Percentiles rank a stretch among this genome's conserved stretches.
Evolutionary conservation across 192 early-diverging fungal species (phyloP).

Genomic region (Rhizophagus sp.): DNA sequence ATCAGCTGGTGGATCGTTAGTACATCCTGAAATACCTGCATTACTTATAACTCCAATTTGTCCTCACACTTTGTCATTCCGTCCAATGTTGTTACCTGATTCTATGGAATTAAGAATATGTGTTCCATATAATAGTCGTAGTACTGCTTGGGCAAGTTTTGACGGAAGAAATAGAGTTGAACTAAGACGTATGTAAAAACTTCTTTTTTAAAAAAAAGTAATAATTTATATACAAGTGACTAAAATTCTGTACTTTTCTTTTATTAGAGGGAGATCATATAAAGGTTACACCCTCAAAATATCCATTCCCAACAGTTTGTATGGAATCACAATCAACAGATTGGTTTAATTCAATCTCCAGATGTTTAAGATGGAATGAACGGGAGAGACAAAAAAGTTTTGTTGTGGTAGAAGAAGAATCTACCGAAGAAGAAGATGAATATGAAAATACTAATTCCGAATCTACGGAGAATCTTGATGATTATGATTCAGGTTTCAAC

Average conservation of each 20-base stretch:
- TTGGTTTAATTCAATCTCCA: constrained; percentile 87
- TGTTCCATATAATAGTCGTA: constrained; percentile 80
- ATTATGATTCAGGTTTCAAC: neutral
- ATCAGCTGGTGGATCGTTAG: constrained; percentile 93
- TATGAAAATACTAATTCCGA: neutral
- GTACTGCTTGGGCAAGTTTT: constrained; percentile 92
- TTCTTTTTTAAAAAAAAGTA: neutral
- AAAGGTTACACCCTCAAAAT: constrained; percentile 80
- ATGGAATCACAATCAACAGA: constrained; percentile 70
- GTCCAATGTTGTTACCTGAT: constrained; percentile 96
- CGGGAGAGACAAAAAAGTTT: constrained; percentile 87
- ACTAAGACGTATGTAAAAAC: constrained; percentile 58
- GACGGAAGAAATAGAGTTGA: constrained; percentile 94
- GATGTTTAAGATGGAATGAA: constrained; percentile 94
- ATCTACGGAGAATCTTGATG: neutral
- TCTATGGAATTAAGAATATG: constrained; percentile 87
- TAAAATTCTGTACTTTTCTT: neutral
- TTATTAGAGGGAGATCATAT: constrained; percentile 84
- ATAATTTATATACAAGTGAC: neutral
- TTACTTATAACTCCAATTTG: constrained; percentile 94
- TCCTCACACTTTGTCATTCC: constrained; percentile 89
- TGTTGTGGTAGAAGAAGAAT: constrained; percentile 43
- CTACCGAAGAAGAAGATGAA: neutral
- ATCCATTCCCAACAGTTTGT: constrained; percentile 89
- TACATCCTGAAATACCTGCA: constrained; percentile 93